Evolutionary conservation across 306 rosid genomes (phyloP).

Genomic region (Acmispon strigosus): DNA sequence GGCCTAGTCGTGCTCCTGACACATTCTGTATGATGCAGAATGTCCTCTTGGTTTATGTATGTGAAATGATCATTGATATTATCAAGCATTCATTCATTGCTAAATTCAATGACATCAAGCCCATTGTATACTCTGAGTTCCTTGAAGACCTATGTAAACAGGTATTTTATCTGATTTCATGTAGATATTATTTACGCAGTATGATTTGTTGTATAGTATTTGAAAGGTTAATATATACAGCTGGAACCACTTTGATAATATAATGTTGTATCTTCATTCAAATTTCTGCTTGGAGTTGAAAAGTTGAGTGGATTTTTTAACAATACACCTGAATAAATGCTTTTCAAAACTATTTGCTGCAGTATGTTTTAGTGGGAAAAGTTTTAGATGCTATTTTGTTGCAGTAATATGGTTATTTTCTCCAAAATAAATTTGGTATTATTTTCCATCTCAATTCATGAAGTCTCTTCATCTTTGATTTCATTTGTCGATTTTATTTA

Average conservation of each 20-base stretch:
- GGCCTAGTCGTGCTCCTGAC: slow-evolving; percentile 15
- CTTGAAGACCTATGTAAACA: slow-evolving; percentile 96
- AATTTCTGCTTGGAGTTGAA: not conserved
- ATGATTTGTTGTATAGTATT: not conserved
- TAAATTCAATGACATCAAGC: slow-evolving; percentile 85
- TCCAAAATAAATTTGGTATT: not conserved
- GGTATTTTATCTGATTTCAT: slow-evolving; percentile 42
- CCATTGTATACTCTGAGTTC: slow-evolving; percentile 82
- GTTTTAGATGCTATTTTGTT: not conserved
- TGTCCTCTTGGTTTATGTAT: slow-evolving; percentile 63
- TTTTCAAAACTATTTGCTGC: not conserved
- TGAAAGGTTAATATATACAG: not conserved
- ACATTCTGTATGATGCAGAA: slow-evolving; percentile 51
- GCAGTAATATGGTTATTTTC: not conserved
- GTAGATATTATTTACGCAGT: not conserved
- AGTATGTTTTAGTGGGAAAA: not conserved
- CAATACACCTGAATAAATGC: slow-evolving; percentile 3
- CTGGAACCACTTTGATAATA: not conserved
- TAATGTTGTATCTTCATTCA: slow-evolving; percentile 10
- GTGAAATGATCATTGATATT: slow-evolving; percentile 90
- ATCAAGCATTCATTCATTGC: slow-evolving; percentile 95
- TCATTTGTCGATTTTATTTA: not conserved
- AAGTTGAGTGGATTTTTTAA: slow-evolving; percentile 7
- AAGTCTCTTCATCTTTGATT: not conserved
- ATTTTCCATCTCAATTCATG: slow-evolving; percentile 4